Evolutionary conservation across 352 stramenopile species (phyloP).

Genomic region (Pilasporangium apinafurcum): DNA sequence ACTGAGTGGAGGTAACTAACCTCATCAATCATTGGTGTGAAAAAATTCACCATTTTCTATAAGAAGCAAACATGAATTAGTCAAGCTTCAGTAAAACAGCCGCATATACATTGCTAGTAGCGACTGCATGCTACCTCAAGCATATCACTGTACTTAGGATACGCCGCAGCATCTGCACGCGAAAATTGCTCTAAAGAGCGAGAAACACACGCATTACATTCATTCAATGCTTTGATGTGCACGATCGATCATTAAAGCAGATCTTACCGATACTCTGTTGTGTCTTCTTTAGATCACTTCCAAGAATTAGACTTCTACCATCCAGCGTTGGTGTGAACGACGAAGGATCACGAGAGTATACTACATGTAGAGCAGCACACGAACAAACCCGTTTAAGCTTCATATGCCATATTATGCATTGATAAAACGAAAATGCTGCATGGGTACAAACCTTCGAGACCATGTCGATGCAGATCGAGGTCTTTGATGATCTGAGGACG

Average conservation of each 20-base stretch:
- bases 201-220: neutral
- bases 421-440: neutral
- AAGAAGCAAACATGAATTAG: neutral
- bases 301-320: conserved; percentile 74
- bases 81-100: neutral
- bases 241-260: no score
- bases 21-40: conserved; percentile 78
- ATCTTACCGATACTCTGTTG: conserved; percentile 63
- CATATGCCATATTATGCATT: no score
- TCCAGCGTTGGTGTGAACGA: conserved; percentile 86
- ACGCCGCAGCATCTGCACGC: conserved; percentile 60
- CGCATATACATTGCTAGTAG: no score
- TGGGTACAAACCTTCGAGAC: conserved; percentile 44
- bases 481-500: conserved; percentile 87
- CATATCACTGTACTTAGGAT: conserved; percentile 80
- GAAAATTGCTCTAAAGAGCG: conserved; percentile 74
- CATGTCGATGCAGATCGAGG: conserved; percentile 72
- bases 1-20: no score
- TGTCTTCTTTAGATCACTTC: conserved; percentile 67
- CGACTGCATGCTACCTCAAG: no score
- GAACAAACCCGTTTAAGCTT: no score
- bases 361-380: conserved; percentile 12
- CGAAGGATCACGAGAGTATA: conserved; percentile 75
- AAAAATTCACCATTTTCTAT: conserved; percentile 76
- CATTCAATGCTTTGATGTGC: no score